These are phyloP conservation scores for Pythium biforme DNA, from an alignment of 352 stramenopile genomes.

Conservation along the genomic window DNA sequence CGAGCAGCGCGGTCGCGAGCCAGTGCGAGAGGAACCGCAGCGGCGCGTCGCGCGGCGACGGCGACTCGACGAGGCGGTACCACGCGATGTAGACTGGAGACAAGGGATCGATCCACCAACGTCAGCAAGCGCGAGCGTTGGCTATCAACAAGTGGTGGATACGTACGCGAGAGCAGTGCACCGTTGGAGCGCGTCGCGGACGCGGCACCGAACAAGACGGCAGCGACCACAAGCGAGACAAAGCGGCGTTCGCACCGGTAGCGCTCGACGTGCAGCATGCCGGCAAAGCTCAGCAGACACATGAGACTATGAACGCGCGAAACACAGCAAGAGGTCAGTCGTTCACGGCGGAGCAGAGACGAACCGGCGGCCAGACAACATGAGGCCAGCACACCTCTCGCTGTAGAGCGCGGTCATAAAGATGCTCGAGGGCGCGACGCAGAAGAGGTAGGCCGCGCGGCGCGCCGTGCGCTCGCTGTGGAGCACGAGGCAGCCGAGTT, in stretches of 20 bases:
- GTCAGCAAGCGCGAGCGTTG: neutral
- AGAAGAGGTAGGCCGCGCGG: conserved; percentile 77
- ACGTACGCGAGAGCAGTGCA: conserved; percentile 71
- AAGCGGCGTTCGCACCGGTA: conserved; percentile 20
- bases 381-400: conserved; percentile 60
- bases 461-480: conserved; percentile 47
- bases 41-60: conserved; percentile 30
- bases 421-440: conserved; percentile 68
- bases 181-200: conserved; percentile 81
- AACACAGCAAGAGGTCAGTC: too few species aligned
- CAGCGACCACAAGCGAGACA: conserved; percentile 26
- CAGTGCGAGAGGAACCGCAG: conserved; percentile 54
- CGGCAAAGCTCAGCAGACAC: conserved; percentile 74
- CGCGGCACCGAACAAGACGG: conserved; percentile 57
- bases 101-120: too few species aligned
- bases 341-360: too few species aligned
- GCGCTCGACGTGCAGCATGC: conserved; percentile 63
- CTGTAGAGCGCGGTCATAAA: conserved; percentile 84
- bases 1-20: conserved; percentile 56
- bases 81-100: conserved; percentile 71
- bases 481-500: conserved; percentile 56
- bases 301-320: too few species aligned
- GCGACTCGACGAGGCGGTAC: conserved; percentile 58
- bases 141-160: too few species aligned
- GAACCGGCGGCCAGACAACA: neutral